Evolutionary conservation across 768 basidiomycete genomes (phyloP).

Genomic region (Lactarius vividus): DNA sequence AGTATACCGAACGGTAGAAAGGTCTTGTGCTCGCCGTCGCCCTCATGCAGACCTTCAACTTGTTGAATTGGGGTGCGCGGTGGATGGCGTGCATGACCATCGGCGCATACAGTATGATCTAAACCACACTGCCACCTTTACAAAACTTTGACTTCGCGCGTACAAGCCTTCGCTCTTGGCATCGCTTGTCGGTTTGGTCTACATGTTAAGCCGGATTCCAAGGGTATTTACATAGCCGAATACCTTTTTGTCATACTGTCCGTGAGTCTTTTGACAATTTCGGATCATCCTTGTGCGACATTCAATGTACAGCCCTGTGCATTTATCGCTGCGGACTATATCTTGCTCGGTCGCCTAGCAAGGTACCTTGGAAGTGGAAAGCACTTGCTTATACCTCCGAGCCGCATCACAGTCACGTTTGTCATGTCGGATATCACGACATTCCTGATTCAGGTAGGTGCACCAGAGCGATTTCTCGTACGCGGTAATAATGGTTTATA

Average conservation of each 20-base stretch:
- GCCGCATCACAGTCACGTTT: conserved; percentile 54
- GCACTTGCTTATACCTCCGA: conserved; percentile 49
- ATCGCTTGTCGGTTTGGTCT: conserved; percentile 55
- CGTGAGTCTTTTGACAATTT: conserved; percentile 34
- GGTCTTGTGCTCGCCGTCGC: conserved; percentile 6
- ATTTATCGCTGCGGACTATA: conserved; percentile 68
- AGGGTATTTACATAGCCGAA: conserved; percentile 52
- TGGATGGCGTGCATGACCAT: conserved; percentile 46
- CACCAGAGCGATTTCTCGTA: neutral
- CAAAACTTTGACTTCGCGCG: neutral
- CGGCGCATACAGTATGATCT: conserved; percentile 51
- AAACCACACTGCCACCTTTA: too few species aligned
- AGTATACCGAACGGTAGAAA: conserved; percentile 3
- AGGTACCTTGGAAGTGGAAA: conserved; percentile 45
- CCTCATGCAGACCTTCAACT: conserved; percentile 5
- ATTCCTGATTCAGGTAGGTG: conserved; percentile 58
- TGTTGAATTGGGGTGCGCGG: conserved; percentile 28
- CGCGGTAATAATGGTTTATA: neutral
- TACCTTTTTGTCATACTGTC: conserved; percentile 62
- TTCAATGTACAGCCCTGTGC: conserved; percentile 55
- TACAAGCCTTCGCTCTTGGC: conserved; percentile 54
- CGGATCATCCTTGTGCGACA: neutral
- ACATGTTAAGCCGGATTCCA: conserved; percentile 51
- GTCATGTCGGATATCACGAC: conserved; percentile 62
- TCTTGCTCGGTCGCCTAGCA: conserved; percentile 62